A percentile compares a stretch with the other conserved stretches of the same genome.
Evolutionary conservation across 2,329 filamentous ascomycete species (phyloP).

Genomic region (Aaosphaeria arxii): DNA sequence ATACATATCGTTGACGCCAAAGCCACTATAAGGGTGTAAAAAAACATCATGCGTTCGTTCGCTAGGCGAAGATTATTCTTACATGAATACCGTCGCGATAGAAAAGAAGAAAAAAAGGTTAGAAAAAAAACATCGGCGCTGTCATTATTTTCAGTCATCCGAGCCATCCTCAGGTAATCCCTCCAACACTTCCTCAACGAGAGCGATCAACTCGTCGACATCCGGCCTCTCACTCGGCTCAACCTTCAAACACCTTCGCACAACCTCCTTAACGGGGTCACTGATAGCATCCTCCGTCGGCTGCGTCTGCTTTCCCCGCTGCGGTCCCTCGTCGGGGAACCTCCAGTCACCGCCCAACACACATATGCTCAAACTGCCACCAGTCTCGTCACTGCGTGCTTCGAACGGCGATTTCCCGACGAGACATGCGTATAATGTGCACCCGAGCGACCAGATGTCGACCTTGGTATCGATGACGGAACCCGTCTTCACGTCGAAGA

Average conservation of each 20-base stretch:
- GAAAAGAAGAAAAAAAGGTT: neutral
- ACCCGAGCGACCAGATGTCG: constrained; percentile 96
- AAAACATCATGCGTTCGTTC: no score
- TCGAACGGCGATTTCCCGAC: constrained; percentile 98
- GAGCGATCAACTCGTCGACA: constrained; percentile 74
- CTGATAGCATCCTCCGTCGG: constrained; percentile 61
- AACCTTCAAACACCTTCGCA: constrained; percentile 79
- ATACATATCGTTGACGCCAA: no score
- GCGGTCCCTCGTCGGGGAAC: constrained; percentile 80
- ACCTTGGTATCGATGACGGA: constrained; percentile 91
- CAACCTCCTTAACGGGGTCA: constrained; percentile 80
- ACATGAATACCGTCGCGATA: no score
- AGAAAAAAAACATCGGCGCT: neutral
- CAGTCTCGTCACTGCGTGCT: constrained; percentile 91
- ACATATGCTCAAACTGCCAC: constrained; percentile 87
- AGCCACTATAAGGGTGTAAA: no score
- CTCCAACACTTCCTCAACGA: constrained; percentile 72
- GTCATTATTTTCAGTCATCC: constrained; percentile 6
- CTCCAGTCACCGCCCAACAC: constrained; percentile 93
- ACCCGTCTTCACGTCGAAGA: constrained; percentile 96
- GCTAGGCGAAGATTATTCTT: no score
- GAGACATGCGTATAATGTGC: constrained; percentile 95
- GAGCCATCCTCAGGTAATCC: constrained; percentile 61
- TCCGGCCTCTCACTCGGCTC: constrained; percentile 87
- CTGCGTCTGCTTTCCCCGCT: constrained; percentile 54